phyloP scores from a whole-genome alignment of 2,329 filamentous ascomycete species.

The Penicillium brasilianum region DNA sequence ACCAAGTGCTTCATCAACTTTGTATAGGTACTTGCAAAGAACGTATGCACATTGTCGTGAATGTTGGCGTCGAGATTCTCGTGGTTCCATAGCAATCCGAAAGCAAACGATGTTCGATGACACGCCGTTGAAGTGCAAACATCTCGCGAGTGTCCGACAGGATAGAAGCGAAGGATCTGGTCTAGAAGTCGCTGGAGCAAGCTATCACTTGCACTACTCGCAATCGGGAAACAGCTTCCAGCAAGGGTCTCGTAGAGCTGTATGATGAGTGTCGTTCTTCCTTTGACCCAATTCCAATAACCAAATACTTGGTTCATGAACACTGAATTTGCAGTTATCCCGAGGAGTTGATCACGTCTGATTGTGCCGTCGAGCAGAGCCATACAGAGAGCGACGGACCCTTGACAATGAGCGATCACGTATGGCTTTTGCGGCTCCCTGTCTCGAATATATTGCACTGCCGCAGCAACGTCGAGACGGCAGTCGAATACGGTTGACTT shows the following conservation, averaged over 20 bases:
- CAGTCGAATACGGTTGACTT: neutral
- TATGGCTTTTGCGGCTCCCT: neutral
- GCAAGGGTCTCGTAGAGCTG: neutral
- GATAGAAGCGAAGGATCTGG: slow-evolving; percentile 3
- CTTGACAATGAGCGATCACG: neutral
- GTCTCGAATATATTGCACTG: neutral
- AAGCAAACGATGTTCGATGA: neutral
- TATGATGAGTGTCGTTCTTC: neutral
- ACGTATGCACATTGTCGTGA: neutral
- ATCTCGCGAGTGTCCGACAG: slow-evolving; percentile 1
- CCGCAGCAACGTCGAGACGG: neutral
- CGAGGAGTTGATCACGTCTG: neutral
- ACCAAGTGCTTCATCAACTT: slow-evolving; percentile 2
- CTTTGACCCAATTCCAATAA: neutral
- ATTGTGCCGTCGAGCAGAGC: neutral
- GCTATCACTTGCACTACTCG: neutral
- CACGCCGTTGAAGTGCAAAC: neutral
- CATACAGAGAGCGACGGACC: neutral
- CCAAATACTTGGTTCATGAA: slow-evolving; percentile 1
- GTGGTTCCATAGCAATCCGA: neutral
- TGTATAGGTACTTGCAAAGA: neutral
- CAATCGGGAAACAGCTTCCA: neutral
- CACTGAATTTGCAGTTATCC: neutral
- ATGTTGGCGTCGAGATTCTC: neutral
- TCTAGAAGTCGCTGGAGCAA: neutral